A percentile compares a stretch with the other conserved stretches of the same genome.
Evolutionary conservation across 2,329 filamentous ascomycete species (phyloP).

Genomic region (Trichoderma atroviride): DNA sequence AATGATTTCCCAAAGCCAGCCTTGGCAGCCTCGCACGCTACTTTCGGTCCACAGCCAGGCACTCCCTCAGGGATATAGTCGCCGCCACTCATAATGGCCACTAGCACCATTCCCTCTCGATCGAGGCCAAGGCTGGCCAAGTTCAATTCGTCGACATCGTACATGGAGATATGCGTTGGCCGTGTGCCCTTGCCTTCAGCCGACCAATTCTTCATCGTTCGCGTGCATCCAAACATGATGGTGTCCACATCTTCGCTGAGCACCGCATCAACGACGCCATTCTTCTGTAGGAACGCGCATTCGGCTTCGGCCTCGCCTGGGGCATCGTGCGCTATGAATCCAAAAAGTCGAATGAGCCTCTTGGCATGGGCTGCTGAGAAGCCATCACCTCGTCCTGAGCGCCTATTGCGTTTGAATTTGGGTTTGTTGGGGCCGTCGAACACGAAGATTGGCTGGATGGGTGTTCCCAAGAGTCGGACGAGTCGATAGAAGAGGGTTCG

Average conservation of each 20-base stretch:
- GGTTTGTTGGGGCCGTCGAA: conserved; percentile 89
- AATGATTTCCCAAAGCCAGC: conserved; percentile 83
- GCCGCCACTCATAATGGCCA: conserved; percentile 92
- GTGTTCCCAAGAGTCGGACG: conserved; percentile 71
- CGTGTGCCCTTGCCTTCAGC: conserved; percentile 68
- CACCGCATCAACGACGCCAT: conserved; percentile 87
- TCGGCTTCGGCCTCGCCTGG: conserved; percentile 96
- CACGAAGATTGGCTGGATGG: conserved; percentile 86
- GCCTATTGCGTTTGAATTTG: conserved; percentile 84
- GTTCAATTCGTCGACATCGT: conserved; percentile 63
- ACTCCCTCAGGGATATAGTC: conserved; percentile 92
- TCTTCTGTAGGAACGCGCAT: conserved; percentile 81
- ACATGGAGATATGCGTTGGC: conserved; percentile 85
- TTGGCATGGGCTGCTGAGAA: conserved; percentile 78
- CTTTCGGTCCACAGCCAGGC: conserved; percentile 81
- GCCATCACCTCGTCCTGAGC: conserved; percentile 64
- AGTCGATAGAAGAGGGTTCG: conserved; percentile 93
- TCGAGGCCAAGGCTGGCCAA: conserved; percentile 65
- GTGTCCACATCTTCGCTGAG: conserved; percentile 96
- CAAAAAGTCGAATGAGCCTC: conserved; percentile 80
- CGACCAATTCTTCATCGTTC: conserved; percentile 81
- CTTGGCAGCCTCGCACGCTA: conserved; percentile 85
- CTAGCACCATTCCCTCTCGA: conserved; percentile 86
- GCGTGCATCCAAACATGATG: conserved; percentile 89
- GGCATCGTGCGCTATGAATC: conserved; percentile 80